A percentile compares a stretch with the other conserved stretches of the same genome.
phyloP scores from a whole-genome alignment of 2,329 filamentous ascomycete species.

The Fusarium sp. region DNA sequence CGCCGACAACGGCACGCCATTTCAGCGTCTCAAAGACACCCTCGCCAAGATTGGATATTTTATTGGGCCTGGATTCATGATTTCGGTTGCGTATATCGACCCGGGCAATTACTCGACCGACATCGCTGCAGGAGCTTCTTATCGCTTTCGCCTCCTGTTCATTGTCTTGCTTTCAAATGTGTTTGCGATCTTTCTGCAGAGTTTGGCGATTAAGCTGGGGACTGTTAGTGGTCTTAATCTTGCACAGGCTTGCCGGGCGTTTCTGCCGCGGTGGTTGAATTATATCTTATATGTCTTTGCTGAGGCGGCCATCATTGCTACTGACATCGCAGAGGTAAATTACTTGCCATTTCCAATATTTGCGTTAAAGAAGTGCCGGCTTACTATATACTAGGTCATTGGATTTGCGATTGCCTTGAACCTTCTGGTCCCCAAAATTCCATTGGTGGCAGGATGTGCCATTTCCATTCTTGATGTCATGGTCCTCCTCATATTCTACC shows the following conservation, averaged over 20 bases:
- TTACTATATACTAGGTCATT: not conserved
- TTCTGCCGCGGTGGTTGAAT: not conserved
- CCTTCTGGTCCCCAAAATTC: not conserved
- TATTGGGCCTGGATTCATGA: not conserved
- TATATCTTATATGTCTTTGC: not conserved
- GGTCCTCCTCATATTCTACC: not conserved
- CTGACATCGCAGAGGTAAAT: not conserved
- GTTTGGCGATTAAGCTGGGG: not conserved
- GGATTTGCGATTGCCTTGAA: not conserved
- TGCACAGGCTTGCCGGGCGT: not conserved
- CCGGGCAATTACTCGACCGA: not conserved
- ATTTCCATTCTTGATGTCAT: not conserved
- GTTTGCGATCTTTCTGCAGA: not conserved
- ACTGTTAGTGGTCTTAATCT: not conserved
- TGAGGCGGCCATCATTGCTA: not conserved
- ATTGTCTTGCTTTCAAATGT: not conserved
- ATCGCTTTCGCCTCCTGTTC: not conserved
- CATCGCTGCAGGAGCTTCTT: not conserved
- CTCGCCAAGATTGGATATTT: not conserved
- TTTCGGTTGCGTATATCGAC: not conserved
- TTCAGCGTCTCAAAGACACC: not conserved
- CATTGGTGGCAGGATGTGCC: not conserved
- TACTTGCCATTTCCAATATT: rapidly evolving
- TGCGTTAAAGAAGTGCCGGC: rapidly evolving
- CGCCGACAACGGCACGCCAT: not conserved